Percentiles rank a stretch among this genome's conserved stretches.
phyloP scores from a whole-genome alignment of 768 basidiomycete genomes.

The Tephrocybe rancida region DNA sequence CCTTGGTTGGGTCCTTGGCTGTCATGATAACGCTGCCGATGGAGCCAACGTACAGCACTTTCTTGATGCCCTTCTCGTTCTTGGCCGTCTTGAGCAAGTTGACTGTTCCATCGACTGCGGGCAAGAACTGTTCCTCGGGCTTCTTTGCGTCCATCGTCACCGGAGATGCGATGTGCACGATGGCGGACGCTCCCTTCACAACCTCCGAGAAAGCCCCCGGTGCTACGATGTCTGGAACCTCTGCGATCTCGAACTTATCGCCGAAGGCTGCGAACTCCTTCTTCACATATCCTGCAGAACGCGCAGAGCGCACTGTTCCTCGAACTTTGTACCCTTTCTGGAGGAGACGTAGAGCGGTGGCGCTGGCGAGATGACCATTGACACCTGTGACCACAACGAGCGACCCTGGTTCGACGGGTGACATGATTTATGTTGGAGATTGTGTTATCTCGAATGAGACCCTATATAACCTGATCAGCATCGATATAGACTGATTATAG shows the following conservation, averaged over 20 bases:
- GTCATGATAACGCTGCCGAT: slow-evolving; percentile 15
- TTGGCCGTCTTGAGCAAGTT: not conserved
- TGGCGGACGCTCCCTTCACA: slow-evolving; percentile 7
- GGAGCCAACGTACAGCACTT: slow-evolving; percentile 7
- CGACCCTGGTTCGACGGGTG: slow-evolving; percentile 9
- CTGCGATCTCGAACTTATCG: slow-evolving; percentile 3
- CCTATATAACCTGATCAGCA: too few relatives aligned
- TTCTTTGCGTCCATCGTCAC: slow-evolving; percentile 9
- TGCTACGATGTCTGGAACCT: slow-evolving; percentile 8
- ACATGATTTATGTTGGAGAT: not conserved
- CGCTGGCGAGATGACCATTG: slow-evolving; percentile 12
- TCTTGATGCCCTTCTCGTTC: slow-evolving; percentile 8
- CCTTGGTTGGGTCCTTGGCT: slow-evolving; percentile 10
- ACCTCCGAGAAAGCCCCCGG: slow-evolving; percentile 1
- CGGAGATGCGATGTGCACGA: slow-evolving; percentile 13
- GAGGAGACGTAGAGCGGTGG: slow-evolving; percentile 11
- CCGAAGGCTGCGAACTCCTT: slow-evolving; percentile 8
- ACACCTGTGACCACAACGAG: slow-evolving; percentile 12
- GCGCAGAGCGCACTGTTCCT: slow-evolving; percentile 7
- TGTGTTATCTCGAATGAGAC: not conserved
- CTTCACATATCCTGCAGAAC: slow-evolving; percentile 3
- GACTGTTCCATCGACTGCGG: slow-evolving; percentile 9
- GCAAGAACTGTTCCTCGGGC: slow-evolving; percentile 12
- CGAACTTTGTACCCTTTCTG: slow-evolving; percentile 13
- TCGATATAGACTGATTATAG: too few relatives aligned